These are phyloP conservation scores for Chalara sp. DNA, from an alignment of 2,329 filamentous ascomycete species.

Conservation along the genomic window DNA sequence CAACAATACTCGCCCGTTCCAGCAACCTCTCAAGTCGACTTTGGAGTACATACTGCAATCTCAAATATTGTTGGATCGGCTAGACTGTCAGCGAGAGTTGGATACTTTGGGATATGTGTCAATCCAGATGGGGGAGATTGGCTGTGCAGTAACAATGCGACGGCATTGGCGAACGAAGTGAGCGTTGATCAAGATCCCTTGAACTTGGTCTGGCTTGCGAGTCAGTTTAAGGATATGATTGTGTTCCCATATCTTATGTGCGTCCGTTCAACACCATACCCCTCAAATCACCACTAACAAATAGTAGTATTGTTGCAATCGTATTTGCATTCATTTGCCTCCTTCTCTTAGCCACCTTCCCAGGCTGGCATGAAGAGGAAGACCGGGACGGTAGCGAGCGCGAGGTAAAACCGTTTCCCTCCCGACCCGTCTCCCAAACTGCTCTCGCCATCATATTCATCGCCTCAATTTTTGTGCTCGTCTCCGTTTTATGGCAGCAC, in stretches of 20 bases:
- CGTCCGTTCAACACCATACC: constrained; percentile 30
- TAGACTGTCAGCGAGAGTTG: constrained; percentile 81
- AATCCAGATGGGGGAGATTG: constrained; percentile 85
- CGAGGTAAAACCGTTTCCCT: constrained; percentile 91
- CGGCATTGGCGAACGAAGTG: constrained; percentile 82
- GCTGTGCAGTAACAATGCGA: constrained; percentile 96
- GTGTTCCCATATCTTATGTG: constrained; percentile 96
- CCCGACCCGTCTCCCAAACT: constrained; percentile 83
- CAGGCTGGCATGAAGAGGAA: constrained; percentile 91
- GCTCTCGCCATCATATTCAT: constrained; percentile 89
- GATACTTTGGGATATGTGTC: constrained; percentile 97
- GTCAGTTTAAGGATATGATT: constrained; percentile 96
- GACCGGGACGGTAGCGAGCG: constrained; percentile 75
- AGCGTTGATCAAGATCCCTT: constrained; percentile 89
- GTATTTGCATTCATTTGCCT: constrained; percentile 96
- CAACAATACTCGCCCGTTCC: constrained; percentile 76
- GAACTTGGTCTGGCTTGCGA: constrained; percentile 94
- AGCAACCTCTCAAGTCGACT: constrained; percentile 83
- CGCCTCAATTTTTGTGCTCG: constrained; percentile 63
- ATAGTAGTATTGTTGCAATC: constrained; percentile 81
- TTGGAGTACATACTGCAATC: constrained; percentile 78
- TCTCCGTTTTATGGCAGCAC: constrained; percentile 82
- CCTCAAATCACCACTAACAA: constrained; percentile 7
- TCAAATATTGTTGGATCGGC: constrained; percentile 84
- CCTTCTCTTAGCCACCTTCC: constrained; percentile 90